A percentile compares a stretch with the other conserved stretches of the same genome.
phyloP scores from a whole-genome alignment of 176 grass and related monocot species.

The Aegilops tauschii region DNA sequence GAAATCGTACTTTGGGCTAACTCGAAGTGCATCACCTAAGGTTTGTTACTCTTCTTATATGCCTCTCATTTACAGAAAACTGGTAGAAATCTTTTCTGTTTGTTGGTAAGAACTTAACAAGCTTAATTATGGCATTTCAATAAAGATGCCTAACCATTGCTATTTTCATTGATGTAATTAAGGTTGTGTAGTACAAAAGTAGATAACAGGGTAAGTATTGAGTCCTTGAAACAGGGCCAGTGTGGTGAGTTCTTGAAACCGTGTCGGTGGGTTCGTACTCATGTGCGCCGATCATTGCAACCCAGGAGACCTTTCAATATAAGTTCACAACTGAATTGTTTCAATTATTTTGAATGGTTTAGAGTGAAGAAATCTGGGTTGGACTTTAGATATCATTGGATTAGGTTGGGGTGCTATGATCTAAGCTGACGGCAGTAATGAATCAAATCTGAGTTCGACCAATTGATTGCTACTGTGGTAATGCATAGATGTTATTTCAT shows the following conservation, averaged over 20 bases:
- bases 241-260: background rate
- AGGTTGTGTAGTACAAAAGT: background rate
- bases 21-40: slow-evolving; percentile 53
- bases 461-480: background rate
- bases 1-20: slow-evolving; percentile 78
- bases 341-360: background rate
- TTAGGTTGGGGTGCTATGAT: background rate
- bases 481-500: background rate
- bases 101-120: slow-evolving; percentile 4
- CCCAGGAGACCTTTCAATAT: background rate
- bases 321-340: background rate
- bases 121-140: background rate
- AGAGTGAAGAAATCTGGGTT: background rate
- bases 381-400: background rate
- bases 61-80: background rate
- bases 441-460: background rate
- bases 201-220: too few relatives aligned
- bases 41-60: slow-evolving; percentile 34
- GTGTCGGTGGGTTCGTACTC: background rate
- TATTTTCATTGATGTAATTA: slow-evolving; percentile 15
- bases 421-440: background rate
- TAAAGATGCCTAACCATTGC: background rate
- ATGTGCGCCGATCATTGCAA: background rate
- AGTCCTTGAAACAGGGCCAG: too few relatives aligned
- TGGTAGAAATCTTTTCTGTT: background rate